phyloP scores from a whole-genome alignment of 1,139 yeast species.

The Sugiyamaella paludigena region DNA sequence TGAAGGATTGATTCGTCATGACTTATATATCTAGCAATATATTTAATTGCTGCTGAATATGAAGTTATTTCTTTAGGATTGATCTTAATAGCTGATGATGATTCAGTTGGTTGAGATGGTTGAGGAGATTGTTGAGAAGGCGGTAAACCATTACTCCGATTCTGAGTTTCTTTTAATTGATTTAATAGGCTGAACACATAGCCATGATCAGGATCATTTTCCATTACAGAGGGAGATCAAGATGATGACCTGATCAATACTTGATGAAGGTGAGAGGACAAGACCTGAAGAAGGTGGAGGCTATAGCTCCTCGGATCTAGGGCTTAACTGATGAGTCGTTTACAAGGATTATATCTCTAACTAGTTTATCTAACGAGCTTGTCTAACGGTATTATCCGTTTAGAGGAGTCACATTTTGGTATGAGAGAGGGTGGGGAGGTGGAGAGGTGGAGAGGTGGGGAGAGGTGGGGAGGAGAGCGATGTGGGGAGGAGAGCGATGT shows the following conservation, averaged over 20 bases:
- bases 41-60: conserved; percentile 28
- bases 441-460: no score
- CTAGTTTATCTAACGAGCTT: no score
- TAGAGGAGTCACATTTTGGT: no score
- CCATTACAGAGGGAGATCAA: not conserved
- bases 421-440: no score
- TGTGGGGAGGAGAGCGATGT: no score
- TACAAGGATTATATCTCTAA: no score
- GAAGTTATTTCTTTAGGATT: conserved; percentile 27
- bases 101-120: not conserved
- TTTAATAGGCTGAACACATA: conserved; percentile 19
- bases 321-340: no score
- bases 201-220: conserved; percentile 1
- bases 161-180: conserved; percentile 23
- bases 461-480: no score
- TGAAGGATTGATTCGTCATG: conserved; percentile 21
- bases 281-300: no score
- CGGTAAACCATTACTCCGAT: not conserved
- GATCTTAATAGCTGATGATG: not conserved
- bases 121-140: conserved; percentile 2
- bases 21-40: conserved; percentile 25
- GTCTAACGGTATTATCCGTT: no score
- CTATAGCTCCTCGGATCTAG: no score
- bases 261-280: no score
- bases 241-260: not conserved